Conservation (phyloP, 164 flowering plant species). For the Macadamia tetraphylla region DNA sequence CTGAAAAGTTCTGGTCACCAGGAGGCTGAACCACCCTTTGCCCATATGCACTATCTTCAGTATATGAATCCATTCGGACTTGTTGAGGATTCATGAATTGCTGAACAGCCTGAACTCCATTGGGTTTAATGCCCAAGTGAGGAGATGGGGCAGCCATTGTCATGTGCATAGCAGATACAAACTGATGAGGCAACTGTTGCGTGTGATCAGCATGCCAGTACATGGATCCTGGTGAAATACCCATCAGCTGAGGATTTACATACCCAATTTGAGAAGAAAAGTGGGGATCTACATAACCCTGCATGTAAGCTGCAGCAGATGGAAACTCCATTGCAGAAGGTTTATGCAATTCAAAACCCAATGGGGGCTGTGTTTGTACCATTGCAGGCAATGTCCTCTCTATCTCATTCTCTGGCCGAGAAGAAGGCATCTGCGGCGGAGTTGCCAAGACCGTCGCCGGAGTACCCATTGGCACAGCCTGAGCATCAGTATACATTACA, state of each 20-base stretch:
- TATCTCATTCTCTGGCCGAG: conserved; percentile 32
- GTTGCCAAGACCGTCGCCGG: conserved; percentile 20
- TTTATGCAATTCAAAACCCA: conserved; percentile 27
- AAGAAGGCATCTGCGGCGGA: conserved; percentile 21
- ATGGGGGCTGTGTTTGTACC: conserved; percentile 22
- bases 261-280: conserved; percentile 41
- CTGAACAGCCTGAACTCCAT: conserved; percentile 37
- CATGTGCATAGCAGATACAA: conserved; percentile 40
- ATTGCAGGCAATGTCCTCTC: conserved; percentile 38
- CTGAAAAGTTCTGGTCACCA: conserved; percentile 38
- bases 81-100: conserved; percentile 41
- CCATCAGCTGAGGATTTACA: conserved; percentile 35
- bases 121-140: conserved; percentile 33
- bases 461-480: conserved; percentile 26
- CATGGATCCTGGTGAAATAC: conserved; percentile 30
- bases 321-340: conserved; percentile 23
- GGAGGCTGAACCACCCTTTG: conserved; percentile 45
- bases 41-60: conserved; percentile 30
- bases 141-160: conserved; percentile 37
- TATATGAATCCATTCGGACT: conserved; percentile 26
- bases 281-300: conserved; percentile 41
- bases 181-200: conserved; percentile 42
- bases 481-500: conserved; percentile 27
- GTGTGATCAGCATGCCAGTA: conserved; percentile 21
- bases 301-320: conserved; percentile 25